Base-by-base conservation (phyloP, 441 rosid species). In the Adansonia grandidieri region DNA sequence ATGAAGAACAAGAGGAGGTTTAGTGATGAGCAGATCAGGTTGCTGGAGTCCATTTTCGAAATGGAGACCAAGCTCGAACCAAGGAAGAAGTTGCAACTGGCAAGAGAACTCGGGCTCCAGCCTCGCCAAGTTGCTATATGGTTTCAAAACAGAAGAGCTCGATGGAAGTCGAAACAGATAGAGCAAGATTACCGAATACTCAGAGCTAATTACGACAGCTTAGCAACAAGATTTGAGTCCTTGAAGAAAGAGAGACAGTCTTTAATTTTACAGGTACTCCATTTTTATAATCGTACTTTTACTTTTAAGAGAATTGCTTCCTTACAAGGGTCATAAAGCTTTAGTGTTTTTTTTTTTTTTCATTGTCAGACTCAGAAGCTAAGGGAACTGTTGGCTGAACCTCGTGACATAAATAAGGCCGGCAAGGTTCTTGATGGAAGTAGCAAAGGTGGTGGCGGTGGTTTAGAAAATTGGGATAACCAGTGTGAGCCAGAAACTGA, bases 61-160 rank as follows among this genome's bases (percentile, higher is more conserved):
- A 85, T 91, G 3, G 93, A 91, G 79, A 79, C 94, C 0, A 93
- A 85, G 85, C 93, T 91, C 0, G 93, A 90, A 66, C 91, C 96
- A 0, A 85, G 84, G 81, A 87, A 83, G 91, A 93, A 93, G 84
- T 61, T 87, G 79, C 86, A 87, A 74, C 37, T 89, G 9, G 94
- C 97, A 1, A 76, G 84, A 67, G 94, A 93, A 74, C 86, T 93
- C 1, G 93, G 92, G 78, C 80, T 93, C 67, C 91, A 90, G 81
- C 96, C 97, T 37, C 88, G 94, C 65, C 94, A 93, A 82, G 90
- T 91, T 32, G 93, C 96, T 78, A 90, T 93, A 78, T 93, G 96
- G 96, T 93, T 93, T 81, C 96, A 91, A 76, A 93, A 93, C 85
- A 89, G 84, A 82, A 85, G 96, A 85, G 96, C 97, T 19, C 85